Evolutionary conservation across 306 rosid species (phyloP).

Genomic region (Acacia melanoxylon): DNA sequence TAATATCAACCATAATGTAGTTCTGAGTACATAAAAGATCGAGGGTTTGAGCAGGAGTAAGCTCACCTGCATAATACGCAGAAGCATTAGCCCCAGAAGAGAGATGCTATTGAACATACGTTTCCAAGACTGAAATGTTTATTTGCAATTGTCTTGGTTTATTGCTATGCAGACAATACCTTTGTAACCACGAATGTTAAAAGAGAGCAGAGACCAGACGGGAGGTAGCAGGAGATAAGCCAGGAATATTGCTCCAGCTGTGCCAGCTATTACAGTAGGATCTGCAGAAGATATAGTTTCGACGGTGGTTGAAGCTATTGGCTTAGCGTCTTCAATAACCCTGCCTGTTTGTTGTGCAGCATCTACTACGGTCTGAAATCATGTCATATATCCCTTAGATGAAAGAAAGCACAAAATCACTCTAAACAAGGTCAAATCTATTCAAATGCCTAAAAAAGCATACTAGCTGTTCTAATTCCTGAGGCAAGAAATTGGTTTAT

Average conservation of each 20-base stretch:
- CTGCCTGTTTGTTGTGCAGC: conserved; percentile 80
- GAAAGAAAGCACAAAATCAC: background rate
- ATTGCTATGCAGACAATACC: conserved; percentile 43
- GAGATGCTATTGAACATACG: background rate
- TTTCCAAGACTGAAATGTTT: conserved; percentile 10
- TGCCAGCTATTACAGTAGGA: conserved; percentile 68
- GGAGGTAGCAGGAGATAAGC: conserved; percentile 85
- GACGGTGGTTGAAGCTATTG: conserved; percentile 77
- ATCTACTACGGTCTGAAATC: conserved; percentile 74
- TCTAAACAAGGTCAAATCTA: background rate
- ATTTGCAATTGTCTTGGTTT: background rate
- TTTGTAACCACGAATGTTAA: conserved; percentile 79
- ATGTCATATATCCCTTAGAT: conserved; percentile 22
- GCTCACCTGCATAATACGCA: conserved; percentile 60
- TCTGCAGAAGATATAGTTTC: conserved; percentile 76
- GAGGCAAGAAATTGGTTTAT: background rate
- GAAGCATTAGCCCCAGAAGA: conserved; percentile 19
- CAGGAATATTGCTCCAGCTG: conserved; percentile 71
- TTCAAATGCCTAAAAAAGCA: background rate
- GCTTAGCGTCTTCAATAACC: conserved; percentile 83
- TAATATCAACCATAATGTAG: conserved; percentile 65
- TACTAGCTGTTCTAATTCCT: background rate
- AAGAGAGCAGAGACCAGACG: conserved; percentile 73
- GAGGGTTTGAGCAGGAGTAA: conserved; percentile 89
- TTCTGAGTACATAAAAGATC: conserved; percentile 68